Base-by-base conservation (phyloP, 2,329 filamentous ascomycete genomes). In the Leptographium flavum region DNA sequence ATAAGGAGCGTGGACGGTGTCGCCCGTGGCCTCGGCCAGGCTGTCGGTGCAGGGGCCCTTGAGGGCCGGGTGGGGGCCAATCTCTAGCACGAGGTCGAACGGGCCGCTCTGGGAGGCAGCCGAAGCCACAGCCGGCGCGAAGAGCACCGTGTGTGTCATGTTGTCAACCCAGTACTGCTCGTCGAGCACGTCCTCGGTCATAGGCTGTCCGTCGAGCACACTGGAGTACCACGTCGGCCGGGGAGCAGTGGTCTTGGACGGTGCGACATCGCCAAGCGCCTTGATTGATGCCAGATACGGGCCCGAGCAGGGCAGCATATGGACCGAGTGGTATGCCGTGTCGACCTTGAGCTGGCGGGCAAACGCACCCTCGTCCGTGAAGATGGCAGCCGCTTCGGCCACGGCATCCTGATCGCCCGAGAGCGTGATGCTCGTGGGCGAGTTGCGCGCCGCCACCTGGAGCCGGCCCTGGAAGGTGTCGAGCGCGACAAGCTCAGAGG, bases 251-350 rank as follows among this genome's bases (percentile, higher is more conserved):
- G n/a, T n/a, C n/a, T n/a, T n/a, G n/a, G n/a, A n/a, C n/a, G n/a
- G 27, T 11, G 8, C 27, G 27, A 4, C 27, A 9, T 11, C 8
- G 13, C 27, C 27, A 28, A 8, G 27, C 27, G 27, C 8, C 8
- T 11, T 15, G 31, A 33, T 33, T 19, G 25, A 17, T n/a, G 32
- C 30, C 5, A 49, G 54, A 49, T 74, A 73, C 3, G 67, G 63
- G 4, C 68, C 64, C 1, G 69, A 66, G 1, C 73, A 60, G 2
- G 66, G 55, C 40, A 68, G 62, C 71, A 76, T 74, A 50, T 73
- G 69, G 28, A 66, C 60, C 0, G 71, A 75, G 53, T 76, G 73
- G 33, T 74, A 75, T 0, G 71, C 71, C 11, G 67, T 64, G 13
- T 70, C 66, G 4, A 74, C 67, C 4, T 63, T 62, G 25, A 49